Base-by-base conservation (phyloP, 192 early-diverging fungal genomes). In the Backusella parvicylindrica region DNA sequence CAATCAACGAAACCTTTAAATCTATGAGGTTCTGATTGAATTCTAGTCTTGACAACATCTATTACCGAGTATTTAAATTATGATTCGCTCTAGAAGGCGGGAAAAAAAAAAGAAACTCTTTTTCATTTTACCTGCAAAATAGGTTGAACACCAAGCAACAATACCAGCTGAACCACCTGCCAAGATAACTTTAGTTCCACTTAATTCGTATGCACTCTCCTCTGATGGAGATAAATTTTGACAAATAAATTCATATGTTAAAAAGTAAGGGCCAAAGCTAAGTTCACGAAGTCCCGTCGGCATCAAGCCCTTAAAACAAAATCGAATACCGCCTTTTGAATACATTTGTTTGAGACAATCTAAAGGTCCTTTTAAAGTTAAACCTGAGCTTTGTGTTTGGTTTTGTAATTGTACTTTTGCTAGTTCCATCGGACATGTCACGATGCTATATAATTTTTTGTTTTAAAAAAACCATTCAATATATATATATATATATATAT, bases 11-110 rank as follows among this genome's bases (percentile, higher is more conserved):
- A 71, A 1, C 84, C 81, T 41, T 74, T 77, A 70, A 84, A 86
- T 56, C 84, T 80, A n/a, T 82, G 53, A 28, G 83, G 85, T 56
- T 86, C 82, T 16, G 84, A 73, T 63, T 89, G 88, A 28, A 89
- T 87, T 15, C 88, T 78, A n/a, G 88, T 89, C 65, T 89, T 89
- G 47, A 89, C 77, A 16, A 89, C 85, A 76, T 89, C 87, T 88
- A 64, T n/a, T 21, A 47, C 18, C 43, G n/a, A 18, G 21, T 43
- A 23, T 21, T 50, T 38, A 38, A 21, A 8, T 60, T 26, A 28
- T 28, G 26, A 74, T 60, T 12, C 6, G 8, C 8, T 60, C 53
- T 11, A n/a, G 28, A 13, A 56, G 11, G 11, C 28, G 5, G 23
- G 15, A 26, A 31, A n/a, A 37, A 63, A 70, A 60, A 9, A 68